These are phyloP conservation scores for Globisporangium viniferum DNA, from an alignment of 352 stramenopile species.

Conservation along the genomic window DNA sequence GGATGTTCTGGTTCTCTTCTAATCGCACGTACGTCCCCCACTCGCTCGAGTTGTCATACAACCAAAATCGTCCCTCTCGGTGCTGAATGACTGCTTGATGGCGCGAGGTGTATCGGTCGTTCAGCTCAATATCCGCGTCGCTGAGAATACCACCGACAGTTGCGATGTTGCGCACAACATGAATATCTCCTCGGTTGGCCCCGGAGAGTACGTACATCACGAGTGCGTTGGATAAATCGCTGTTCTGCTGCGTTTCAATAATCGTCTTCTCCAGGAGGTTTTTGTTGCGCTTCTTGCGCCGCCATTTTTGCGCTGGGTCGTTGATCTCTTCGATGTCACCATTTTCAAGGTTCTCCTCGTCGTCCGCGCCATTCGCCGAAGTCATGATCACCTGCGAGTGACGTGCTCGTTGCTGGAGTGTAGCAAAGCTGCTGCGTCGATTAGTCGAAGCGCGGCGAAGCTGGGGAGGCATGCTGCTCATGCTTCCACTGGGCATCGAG, in stretches of 20 bases:
- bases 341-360: constrained; percentile 29
- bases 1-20: constrained; percentile 60
- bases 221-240: constrained; percentile 45
- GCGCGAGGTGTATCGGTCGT: constrained; percentile 57
- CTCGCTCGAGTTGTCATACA: constrained; percentile 67
- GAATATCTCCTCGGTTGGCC: constrained; percentile 70
- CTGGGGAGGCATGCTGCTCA: background rate
- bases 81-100: constrained; percentile 71
- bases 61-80: constrained; percentile 64
- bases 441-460: constrained; percentile 6
- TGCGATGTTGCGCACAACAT: constrained; percentile 66
- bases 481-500: constrained; percentile 15
- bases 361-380: constrained; percentile 13
- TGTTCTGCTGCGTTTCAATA: constrained; percentile 48
- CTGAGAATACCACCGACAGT: constrained; percentile 51
- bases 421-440: constrained; percentile 15
- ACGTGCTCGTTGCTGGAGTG: constrained; percentile 14
- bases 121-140: constrained; percentile 65
- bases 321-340: constrained; percentile 34
- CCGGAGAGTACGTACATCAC: constrained; percentile 81
- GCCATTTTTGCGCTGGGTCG: constrained; percentile 49
- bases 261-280: constrained; percentile 59
- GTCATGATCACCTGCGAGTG: constrained; percentile 37
- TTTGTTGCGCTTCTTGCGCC: constrained; percentile 76
- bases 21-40: constrained; percentile 77